phyloP scores from a whole-genome alignment of 148 eudicot species.

The Fagopyrum tataricum region DNA sequence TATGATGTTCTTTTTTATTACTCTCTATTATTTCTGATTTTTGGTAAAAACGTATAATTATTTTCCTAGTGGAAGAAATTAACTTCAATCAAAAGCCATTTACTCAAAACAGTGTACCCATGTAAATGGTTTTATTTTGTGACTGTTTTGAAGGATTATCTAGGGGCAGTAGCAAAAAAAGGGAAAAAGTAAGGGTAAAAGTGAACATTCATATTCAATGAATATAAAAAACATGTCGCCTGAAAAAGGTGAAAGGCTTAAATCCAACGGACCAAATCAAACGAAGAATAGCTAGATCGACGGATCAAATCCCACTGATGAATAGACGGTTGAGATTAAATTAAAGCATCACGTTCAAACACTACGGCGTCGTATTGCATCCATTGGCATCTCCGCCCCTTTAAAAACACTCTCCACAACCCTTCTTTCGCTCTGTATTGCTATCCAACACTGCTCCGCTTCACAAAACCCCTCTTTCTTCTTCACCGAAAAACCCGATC shows the following conservation, averaged over 20 bases:
- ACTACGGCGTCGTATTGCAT: background rate
- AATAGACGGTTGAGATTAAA: background rate
- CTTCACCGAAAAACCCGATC: constrained; percentile 17
- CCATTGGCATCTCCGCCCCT: constrained; percentile 4
- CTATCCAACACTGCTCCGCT: background rate
- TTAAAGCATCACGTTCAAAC: background rate
- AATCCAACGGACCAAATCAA: constrained; percentile 4
- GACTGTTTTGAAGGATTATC: background rate
- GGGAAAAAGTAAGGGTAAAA: background rate
- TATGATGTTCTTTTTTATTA: too few relatives aligned
- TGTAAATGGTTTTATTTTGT: background rate
- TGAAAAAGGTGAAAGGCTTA: background rate
- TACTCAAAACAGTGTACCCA: background rate
- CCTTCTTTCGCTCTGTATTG: background rate
- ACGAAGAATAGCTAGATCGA: background rate
- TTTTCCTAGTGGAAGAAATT: background rate
- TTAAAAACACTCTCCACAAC: background rate
- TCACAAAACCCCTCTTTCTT: constrained; percentile 2
- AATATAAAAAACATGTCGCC: background rate
- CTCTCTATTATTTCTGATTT: background rate
- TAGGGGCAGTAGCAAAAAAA: background rate
- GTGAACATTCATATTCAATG: background rate
- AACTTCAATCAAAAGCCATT: background rate
- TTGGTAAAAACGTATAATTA: background rate
- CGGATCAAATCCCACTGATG: constrained; percentile 1